Percentiles rank a stretch among this genome's conserved stretches.
Evolutionary conservation across 176 grass and related monocot genomes (phyloP).

Genomic region (Sorghum bicolor): Sorghum_bicolor_NCBIv3 NC_012871.2:735501-736000

Average conservation of each 20-base stretch:
- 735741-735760: constrained; percentile 40
- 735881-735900: constrained; percentile 46
- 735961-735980: constrained; percentile 75
- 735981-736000: constrained; percentile 43
- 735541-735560: constrained; percentile 91
- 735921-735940: constrained; percentile 86
- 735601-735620: constrained; percentile 63
- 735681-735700: constrained; percentile 55
- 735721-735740: constrained; percentile 86
- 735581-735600: constrained; percentile 71
- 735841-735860: constrained; percentile 73
- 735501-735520: constrained; percentile 72
- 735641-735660: constrained; percentile 98
- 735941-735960: constrained; percentile 97
- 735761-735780: constrained; percentile 79
- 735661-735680: constrained; percentile 62
- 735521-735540: constrained; percentile 75
- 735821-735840: constrained; percentile 73
- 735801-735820: constrained; percentile 69
- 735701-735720: constrained; percentile 80
- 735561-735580: constrained; percentile 66
- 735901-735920: constrained; percentile 57
- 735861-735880: constrained; percentile 43
- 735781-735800: constrained; percentile 93
- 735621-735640: constrained; percentile 90